Evolutionary conservation across 208 protist genomes (phyloP), one percentile per base, ranked within the genome.

Genomic region (Trypanosoma congolense): DNA sequence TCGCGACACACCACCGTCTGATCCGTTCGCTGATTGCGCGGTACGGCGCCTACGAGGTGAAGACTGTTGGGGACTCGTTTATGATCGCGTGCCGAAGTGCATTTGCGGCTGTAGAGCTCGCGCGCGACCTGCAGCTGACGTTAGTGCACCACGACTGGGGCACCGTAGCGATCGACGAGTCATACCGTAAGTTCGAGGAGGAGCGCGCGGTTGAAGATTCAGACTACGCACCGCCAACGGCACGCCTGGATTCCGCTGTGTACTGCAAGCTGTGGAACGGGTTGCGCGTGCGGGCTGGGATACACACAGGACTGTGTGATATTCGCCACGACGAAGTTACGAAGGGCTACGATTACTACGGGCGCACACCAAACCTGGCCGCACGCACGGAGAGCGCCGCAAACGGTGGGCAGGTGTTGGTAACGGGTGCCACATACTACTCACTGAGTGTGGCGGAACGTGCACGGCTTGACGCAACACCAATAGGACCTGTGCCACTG

Each of bases 11-110:
- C 72, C 71, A 90, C 75, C 56, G 58, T 12, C 24, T 83, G 21
- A 85, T 90, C 42, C 76, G 83, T 24, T 28, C 56, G 31, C 52
- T 73, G n/a, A 85, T 87, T 33, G 48, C 18, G 18, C 70, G 61
- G 68, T 68, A 80, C 71, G 61, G 65, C 52, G 75, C 73, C 62
- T 90, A 90, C 60, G 79, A 87, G 65, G 82, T 90, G 56, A 90
- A 90, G 71, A 90, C 77, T 51, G 72, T 87, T 24, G 82, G 82
- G 30, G 82, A 90, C 74, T 73, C 82, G 45, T 87, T 90, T 24
- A 46, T 46, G 42, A 46, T 46, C 21, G 42, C 42, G 6, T 46
- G 42, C n/a, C 6, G n/a, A 24, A 46, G n/a, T 9, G 10, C 42
- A 9, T 46, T 24, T n/a, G 42, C 42, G 5, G 42, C 42, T 24